phyloP scores from a whole-genome alignment of 2,329 filamentous ascomycete genomes.

The Calonectria pseudoreteaudii region DNA sequence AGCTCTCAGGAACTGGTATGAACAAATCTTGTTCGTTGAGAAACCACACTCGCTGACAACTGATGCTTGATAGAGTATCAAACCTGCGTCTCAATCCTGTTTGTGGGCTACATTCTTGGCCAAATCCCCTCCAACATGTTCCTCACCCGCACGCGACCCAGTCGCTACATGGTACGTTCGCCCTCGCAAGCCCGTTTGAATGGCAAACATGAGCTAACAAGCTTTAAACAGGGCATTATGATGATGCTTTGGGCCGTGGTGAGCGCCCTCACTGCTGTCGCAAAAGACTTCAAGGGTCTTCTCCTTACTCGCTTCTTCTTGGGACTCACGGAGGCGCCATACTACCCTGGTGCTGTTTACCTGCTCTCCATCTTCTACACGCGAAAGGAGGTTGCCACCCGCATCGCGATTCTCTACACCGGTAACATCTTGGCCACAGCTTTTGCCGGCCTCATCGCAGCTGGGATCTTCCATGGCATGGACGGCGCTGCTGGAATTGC shows the following conservation, averaged over 20 bases:
- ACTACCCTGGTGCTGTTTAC: slow-evolving; percentile 49
- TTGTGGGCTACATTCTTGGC: slow-evolving; percentile 58
- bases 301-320: slow-evolving; percentile 58
- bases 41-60: neutral
- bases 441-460: slow-evolving; percentile 57
- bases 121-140: slow-evolving; percentile 58
- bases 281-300: slow-evolving; percentile 60
- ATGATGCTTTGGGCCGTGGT: slow-evolving; percentile 62
- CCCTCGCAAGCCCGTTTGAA: neutral
- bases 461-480: slow-evolving; percentile 52
- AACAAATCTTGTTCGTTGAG: neutral
- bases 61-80: slow-evolving; percentile 41
- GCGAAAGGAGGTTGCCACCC: slow-evolving; percentile 56
- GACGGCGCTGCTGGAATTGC: slow-evolving; percentile 35
- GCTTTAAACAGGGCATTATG: neutral
- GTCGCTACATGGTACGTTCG: slow-evolving; percentile 52
- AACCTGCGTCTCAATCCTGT: slow-evolving; percentile 44
- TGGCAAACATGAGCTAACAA: neutral
- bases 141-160: slow-evolving; percentile 54
- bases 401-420: slow-evolving; percentile 58
- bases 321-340: slow-evolving; percentile 55
- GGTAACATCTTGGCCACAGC: slow-evolving; percentile 50
- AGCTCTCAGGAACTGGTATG: slow-evolving; percentile 26
- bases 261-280: slow-evolving; percentile 58
- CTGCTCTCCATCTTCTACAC: slow-evolving; percentile 68